Evolutionary conservation across 345 rosid species (phyloP).

Genomic region (Microthlaspi erraticum): DNA sequence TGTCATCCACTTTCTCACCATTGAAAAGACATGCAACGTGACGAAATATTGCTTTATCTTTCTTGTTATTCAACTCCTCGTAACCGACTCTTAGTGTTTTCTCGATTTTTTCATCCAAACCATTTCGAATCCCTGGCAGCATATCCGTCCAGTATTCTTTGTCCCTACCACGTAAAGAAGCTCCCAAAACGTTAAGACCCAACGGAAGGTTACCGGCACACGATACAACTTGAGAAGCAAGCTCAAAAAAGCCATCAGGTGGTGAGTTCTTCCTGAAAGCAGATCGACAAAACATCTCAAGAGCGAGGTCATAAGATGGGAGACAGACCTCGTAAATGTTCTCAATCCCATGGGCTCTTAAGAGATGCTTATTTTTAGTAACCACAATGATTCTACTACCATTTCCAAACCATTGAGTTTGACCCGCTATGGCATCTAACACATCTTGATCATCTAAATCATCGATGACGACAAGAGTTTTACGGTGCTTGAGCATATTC

Average conservation of each 20-base stretch:
- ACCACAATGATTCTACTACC: conserved; percentile 9
- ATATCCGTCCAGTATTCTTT: conserved; percentile 7
- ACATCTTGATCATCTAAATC: conserved; percentile 18
- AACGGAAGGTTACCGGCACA: conserved; percentile 6
- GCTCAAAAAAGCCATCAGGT: conserved; percentile 3
- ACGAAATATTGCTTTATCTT: background rate
- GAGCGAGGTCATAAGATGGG: background rate
- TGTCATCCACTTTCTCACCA: background rate
- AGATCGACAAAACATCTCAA: conserved; percentile 9
- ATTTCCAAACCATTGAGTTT: conserved; percentile 11
- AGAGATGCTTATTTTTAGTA: background rate
- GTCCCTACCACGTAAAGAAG: background rate
- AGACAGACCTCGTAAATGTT: conserved; percentile 1
- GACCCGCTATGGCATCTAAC: background rate
- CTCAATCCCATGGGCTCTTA: background rate
- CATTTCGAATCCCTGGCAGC: background rate
- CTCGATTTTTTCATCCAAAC: conserved; percentile 3
- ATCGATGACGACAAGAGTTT: conserved; percentile 1
- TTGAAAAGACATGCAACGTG: conserved; percentile 10
- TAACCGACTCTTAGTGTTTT: conserved; percentile 1
- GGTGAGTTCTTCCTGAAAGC: conserved; percentile 1
- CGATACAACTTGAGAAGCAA: background rate
- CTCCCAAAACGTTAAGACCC: conserved; percentile 2
- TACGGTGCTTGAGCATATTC: conserved; percentile 6
- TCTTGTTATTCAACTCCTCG: background rate